Evolutionary conservation across 148 eudicot species (phyloP).

Genomic region (Camellia sinensis): DNA sequence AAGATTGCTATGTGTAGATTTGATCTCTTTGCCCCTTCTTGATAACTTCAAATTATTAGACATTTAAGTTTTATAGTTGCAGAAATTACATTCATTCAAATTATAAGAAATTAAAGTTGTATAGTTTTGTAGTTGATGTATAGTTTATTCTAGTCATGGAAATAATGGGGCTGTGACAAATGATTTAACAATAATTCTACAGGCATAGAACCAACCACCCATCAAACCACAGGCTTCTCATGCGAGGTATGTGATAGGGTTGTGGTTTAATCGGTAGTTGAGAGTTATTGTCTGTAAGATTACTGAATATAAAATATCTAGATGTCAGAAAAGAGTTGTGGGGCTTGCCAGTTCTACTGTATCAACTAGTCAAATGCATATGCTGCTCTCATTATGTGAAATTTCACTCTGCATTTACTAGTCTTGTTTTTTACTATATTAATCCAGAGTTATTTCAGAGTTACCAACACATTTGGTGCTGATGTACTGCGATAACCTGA

Average conservation of each 20-base stretch:
- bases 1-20: background rate
- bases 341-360: background rate
- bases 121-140: background rate
- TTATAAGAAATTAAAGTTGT: background rate
- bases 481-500: no score
- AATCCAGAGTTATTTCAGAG: no score
- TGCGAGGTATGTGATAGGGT: no score
- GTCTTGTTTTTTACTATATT: no score
- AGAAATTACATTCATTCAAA: background rate
- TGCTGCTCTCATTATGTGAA: background rate
- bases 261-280: no score
- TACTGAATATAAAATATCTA: background rate
- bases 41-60: background rate
- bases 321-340: slow-evolving; percentile 9
- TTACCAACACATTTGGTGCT: no score
- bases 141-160: background rate
- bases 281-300: no score
- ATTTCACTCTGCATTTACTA: no score
- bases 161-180: background rate
- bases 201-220: no score
- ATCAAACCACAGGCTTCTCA: no score
- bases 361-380: background rate
- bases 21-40: background rate
- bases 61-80: background rate
- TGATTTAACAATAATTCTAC: background rate